A percentile compares a stretch with the other conserved stretches of the same genome.
phyloP scores from a whole-genome alignment of 164 flowering plant species.

The Vitis labrusca region DNA sequence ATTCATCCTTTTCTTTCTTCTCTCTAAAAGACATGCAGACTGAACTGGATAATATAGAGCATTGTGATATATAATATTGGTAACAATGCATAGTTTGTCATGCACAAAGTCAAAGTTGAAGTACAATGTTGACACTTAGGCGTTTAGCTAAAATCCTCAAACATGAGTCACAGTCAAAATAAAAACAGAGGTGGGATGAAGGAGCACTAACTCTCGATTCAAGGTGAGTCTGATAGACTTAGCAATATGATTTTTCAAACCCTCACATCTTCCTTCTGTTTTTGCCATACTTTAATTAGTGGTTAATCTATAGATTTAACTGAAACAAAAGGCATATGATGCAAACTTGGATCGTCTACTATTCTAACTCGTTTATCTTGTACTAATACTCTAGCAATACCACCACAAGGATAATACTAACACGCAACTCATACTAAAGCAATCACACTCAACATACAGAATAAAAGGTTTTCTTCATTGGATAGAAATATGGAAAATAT shows the following conservation, averaged over 20 bases:
- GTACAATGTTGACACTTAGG: background rate
- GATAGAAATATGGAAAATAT: too few species aligned
- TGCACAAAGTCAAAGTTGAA: background rate
- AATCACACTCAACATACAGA: too few species aligned
- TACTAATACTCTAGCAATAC: too few species aligned
- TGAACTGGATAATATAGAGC: background rate
- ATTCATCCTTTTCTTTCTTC: background rate
- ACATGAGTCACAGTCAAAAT: background rate
- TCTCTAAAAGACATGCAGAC: background rate
- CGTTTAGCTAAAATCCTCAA: background rate
- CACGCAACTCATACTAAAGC: too few species aligned
- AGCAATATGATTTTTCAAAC: constrained; percentile 60
- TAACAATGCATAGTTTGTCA: background rate
- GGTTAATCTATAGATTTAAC: too few species aligned
- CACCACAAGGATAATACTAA: too few species aligned
- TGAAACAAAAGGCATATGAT: too few species aligned
- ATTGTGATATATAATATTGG: background rate
- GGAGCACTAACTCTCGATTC: constrained; percentile 69
- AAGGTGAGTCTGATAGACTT: constrained; percentile 71
- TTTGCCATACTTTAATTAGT: too few species aligned
- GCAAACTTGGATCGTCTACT: too few species aligned
- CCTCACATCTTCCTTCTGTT: too few species aligned
- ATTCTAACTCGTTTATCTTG: too few species aligned
- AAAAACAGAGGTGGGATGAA: background rate
- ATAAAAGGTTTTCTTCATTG: too few species aligned